Percentiles rank a stretch among this genome's conserved stretches.
Evolutionary conservation across 2,329 filamentous ascomycete genomes (phyloP).

Genomic region (Myriosclerotinia duriaeana): DNA sequence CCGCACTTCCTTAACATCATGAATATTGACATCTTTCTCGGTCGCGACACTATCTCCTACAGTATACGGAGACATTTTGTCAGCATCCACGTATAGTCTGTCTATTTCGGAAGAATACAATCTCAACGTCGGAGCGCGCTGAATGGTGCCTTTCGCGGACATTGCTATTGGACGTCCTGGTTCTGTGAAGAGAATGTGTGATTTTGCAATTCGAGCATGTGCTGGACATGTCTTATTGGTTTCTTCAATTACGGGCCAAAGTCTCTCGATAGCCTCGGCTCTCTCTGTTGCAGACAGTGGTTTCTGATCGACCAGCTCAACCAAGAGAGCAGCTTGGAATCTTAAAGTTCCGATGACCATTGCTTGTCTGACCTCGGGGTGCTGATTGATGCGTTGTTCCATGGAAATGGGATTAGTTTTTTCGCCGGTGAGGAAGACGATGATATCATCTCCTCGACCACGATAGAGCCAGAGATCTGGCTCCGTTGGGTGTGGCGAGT

Average conservation of each 20-base stretch:
- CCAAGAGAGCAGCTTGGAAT: conserved; percentile 43
- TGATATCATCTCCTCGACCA: conserved; percentile 46
- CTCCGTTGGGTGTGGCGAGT: conserved; percentile 41
- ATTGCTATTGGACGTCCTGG: conserved; percentile 40
- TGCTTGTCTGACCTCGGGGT: conserved; percentile 40
- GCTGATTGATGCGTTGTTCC: conserved; percentile 41
- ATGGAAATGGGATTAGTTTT: conserved; percentile 46
- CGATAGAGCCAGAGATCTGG: conserved; percentile 41
- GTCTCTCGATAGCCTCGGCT: conserved; percentile 6
- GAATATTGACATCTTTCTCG: background rate
- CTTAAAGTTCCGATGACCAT: conserved; percentile 41
- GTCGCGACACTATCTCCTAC: background rate
- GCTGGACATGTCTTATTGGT: conserved; percentile 37
- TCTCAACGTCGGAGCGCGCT: conserved; percentile 37
- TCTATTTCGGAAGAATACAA: conserved; percentile 33
- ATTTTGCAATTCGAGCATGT: conserved; percentile 38
- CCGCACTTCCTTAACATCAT: background rate
- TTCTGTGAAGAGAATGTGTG: conserved; percentile 38
- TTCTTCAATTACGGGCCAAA: conserved; percentile 40
- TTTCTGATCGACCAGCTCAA: conserved; percentile 37
- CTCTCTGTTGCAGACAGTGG: background rate
- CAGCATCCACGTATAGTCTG: conserved; percentile 11
- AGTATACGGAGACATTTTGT: conserved; percentile 7
- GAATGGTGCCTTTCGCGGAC: conserved; percentile 43
- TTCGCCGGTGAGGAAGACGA: conserved; percentile 46